Evolutionary conservation across 106 monocot species (phyloP).

Genomic region (Dioscorea alata): DNA sequence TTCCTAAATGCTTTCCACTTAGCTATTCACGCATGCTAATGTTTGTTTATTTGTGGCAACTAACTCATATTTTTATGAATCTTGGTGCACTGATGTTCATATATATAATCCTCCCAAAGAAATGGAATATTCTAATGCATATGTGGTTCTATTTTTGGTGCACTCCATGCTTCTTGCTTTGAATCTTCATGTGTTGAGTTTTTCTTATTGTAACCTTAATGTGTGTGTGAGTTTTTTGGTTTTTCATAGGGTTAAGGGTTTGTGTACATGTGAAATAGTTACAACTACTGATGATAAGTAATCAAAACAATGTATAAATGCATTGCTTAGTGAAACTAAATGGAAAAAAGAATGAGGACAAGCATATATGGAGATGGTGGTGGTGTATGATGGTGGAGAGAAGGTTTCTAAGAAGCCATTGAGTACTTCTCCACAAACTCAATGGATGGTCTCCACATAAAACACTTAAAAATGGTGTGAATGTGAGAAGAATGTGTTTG

Average conservation of each 20-base stretch:
- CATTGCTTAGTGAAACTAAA: neutral
- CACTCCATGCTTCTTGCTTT: neutral
- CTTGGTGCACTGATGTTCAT: neutral
- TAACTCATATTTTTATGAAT: neutral
- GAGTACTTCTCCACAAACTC: neutral
- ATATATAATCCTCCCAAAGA: neutral
- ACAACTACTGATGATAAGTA: too few species aligned
- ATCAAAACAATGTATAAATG: neutral
- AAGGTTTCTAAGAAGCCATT: constrained; percentile 5
- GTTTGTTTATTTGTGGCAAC: neutral
- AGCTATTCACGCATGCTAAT: neutral
- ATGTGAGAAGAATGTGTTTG: neutral
- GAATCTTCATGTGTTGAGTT: neutral
- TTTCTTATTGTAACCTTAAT: neutral
- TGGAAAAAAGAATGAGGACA: neutral
- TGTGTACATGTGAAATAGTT: neutral
- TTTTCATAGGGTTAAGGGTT: neutral
- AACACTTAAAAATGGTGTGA: neutral
- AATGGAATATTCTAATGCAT: neutral
- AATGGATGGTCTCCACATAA: neutral
- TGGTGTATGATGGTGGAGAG: constrained; percentile 3
- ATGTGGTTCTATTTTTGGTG: neutral
- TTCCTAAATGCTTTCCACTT: neutral
- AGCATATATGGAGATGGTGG: neutral
- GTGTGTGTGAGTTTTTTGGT: neutral